Percentiles rank a stretch among this genome's conserved stretches.
phyloP scores from a whole-genome alignment of 2,329 filamentous ascomycete genomes.

The Dothideomycetidae sp. region DNA sequence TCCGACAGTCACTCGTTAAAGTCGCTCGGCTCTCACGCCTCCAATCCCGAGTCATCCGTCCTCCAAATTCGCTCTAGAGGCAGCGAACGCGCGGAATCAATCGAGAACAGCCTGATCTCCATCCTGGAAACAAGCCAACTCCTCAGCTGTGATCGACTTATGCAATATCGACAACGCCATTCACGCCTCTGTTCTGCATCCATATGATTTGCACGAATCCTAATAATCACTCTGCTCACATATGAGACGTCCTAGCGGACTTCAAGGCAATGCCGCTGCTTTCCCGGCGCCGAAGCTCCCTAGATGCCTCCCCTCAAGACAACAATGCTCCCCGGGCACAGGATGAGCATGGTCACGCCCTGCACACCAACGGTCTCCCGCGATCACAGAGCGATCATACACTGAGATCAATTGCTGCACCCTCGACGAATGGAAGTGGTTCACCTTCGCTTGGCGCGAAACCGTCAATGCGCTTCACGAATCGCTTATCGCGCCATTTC shows the following conservation, averaged over 20 bases:
- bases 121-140: no score
- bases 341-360: no score
- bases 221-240: no score
- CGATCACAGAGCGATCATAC: slow-evolving; percentile 8
- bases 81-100: no score
- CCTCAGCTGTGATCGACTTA: slow-evolving; percentile 3
- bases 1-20: no score
- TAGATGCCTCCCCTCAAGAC: slow-evolving; percentile 23
- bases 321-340: slow-evolving; percentile 3
- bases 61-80: no score
- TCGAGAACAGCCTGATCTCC: no score
- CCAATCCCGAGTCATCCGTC: no score
- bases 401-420: slow-evolving; percentile 4
- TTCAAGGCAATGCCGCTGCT: slow-evolving; percentile 22
- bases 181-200: no score
- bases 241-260: slow-evolving; percentile 5
- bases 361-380: slow-evolving; percentile 8
- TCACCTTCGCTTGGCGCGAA: slow-evolving; percentile 12
- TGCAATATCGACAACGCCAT: no score
- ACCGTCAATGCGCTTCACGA: slow-evolving; percentile 37
- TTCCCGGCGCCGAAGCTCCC: slow-evolving; percentile 29
- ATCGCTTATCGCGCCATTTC: slow-evolving; percentile 79
- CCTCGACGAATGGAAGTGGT: slow-evolving; percentile 4
- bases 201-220: no score
- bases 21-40: no score